Evolutionary conservation across 2,329 filamentous ascomycete genomes (phyloP), one percentile per base, ranked within the genome.

Genomic region (Calonectria multiphialidica): DNA sequence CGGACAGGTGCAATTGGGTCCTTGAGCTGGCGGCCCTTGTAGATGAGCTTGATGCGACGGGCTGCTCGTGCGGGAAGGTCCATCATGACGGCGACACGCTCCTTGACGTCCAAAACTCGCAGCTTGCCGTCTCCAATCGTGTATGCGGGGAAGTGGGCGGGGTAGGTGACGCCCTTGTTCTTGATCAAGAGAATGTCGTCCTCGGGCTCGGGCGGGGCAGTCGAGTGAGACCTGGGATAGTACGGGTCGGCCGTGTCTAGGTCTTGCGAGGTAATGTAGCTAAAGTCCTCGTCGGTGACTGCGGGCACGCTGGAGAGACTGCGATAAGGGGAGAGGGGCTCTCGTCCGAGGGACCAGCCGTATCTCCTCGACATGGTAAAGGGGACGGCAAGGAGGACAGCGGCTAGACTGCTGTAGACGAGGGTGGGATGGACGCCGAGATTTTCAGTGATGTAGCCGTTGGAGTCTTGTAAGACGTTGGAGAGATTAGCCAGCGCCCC

Each of bases 261-360:
- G 79, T 96, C 93, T 78, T 94, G 91, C 33, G 92, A 92, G n/a
- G 93, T 95, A 80, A 96, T 95, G 86, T 96, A 96, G 81, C 91
- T 93, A 82, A 92, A 96, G 84, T 96, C 94, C 40, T 93, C 90
- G 76, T 95, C 93, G 77, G 91, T 93, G 72, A 96, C 92, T 75
- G 91, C 88, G 37, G 91, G 90, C 12, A 88, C 83, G 49, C 87
- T 86, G 55, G 85, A 82, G 71, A 84, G 80, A 40, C 88, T 88
- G 70, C 83, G 83, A 77, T 87, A 90, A n/a, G 88, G 88, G 61
- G 88, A 90, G 72, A 90, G 80, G 70, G 84, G 84, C 61, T 86
- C 86, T 72, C 86, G 86, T 66, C 79, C 81, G 67, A 83, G 80
- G 12, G 86, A 85, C 85, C 87, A 90, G 74, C 87, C 86, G 81